phyloP scores from a whole-genome alignment of 202 grass and related monocot species.

The Carex arenaria region DNA sequence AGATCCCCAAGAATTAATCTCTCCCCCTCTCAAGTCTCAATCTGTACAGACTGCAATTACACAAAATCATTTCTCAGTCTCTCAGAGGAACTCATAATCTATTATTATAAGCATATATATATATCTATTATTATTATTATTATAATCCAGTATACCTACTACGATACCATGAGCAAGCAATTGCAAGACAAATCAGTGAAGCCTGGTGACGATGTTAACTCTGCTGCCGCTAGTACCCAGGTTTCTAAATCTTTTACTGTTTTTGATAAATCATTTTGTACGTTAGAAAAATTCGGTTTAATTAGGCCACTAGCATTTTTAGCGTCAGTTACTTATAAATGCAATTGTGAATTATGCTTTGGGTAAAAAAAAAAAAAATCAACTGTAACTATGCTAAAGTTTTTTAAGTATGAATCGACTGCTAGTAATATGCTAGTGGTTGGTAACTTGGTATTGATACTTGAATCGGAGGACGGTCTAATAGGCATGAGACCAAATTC shows the following conservation, averaged over 20 bases:
- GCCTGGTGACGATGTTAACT: not conserved
- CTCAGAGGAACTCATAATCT: not conserved
- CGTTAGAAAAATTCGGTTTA: not conserved
- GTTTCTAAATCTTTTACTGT: not conserved
- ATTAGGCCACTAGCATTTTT: not conserved
- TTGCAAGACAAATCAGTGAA: not conserved
- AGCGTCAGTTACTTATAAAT: not conserved
- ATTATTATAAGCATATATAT: not conserved
- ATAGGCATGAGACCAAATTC: too few species aligned
- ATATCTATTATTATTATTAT: too few species aligned
- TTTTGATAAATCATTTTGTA: not conserved
- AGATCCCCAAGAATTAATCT: not conserved
- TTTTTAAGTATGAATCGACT: too few species aligned
- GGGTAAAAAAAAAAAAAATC: not conserved
- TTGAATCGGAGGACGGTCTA: too few species aligned
- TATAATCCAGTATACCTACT: too few species aligned
- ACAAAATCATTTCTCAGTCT: not conserved
- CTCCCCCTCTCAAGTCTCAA: not conserved
- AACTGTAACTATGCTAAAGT: too few species aligned
- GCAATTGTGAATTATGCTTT: not conserved
- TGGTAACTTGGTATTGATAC: too few species aligned
- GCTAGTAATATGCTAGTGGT: too few species aligned
- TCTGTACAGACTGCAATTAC: too few species aligned
- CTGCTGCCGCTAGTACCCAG: not conserved
- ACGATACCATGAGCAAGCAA: conserved; percentile 3